Base-by-base conservation (phyloP, 2,329 filamentous ascomycete species). In the Ophiostoma populinum region DNA sequence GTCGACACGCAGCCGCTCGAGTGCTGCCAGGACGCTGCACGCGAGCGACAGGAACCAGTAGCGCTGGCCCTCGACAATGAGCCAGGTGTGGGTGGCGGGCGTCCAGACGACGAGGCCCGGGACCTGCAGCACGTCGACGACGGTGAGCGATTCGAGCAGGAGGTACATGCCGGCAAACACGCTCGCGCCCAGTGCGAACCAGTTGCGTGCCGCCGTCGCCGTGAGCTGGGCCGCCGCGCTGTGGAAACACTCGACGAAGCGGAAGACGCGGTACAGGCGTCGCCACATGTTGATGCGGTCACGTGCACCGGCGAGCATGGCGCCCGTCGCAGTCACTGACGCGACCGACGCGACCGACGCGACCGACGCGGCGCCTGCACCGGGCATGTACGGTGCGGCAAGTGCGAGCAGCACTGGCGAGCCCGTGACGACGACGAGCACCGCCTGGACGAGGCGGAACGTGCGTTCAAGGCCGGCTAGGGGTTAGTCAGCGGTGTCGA, bases 1-100 rank as follows among this genome's bases (percentile, higher is more conserved):
- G 30, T 52, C 48, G 30, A 59, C 49, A n/a, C 53, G 52, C 44
- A 49, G 49, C 33, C 52, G 50, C 41, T 59, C 54, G 43, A 59
- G 20, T 2, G 58, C 55, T 17, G 58, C 46, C 3, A 64, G 27
- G 0, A 69, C 53, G 1, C 64, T 68, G 39, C 66, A 63, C 9
- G 55, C 55, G 16, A 82, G 55, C 0, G 65, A 65, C 25, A 73
- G 67, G 42, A 81, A 67, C 79, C 79, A 85, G 52, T 78, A 74
- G 35, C 70, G 65, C 53, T 79, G 70, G 1, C 67, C 69, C 53
- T 82, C 73, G 16, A 64, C 41, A 30, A 69, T 59, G 4, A 78
- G 46, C 18, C 45, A n/a, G 46, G 45, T 12, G 63, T 62, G 51
- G 57, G 48, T 24, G 59, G 62, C 1, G 63, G 45, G 1, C 62